Conservation (phyloP, 768 basidiomycete species). For the Psilocybe cubensis region DNA sequence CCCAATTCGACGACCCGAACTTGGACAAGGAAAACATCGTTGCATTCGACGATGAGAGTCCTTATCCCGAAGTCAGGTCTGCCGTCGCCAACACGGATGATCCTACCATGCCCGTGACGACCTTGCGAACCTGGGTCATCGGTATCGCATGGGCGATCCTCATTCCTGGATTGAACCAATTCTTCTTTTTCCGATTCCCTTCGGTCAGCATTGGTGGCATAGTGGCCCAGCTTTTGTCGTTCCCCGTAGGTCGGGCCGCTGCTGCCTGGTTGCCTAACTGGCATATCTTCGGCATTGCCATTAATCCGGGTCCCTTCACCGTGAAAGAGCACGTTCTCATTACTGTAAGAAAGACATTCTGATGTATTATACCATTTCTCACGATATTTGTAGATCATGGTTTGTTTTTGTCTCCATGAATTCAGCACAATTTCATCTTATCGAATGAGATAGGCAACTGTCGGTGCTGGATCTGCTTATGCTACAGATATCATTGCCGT, state of each 20-base stretch:
- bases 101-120: slow-evolving; percentile 57
- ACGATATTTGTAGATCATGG: slow-evolving; percentile 42
- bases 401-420: slow-evolving; percentile 29
- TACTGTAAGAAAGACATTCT: slow-evolving; percentile 35
- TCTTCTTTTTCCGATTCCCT: slow-evolving; percentile 58
- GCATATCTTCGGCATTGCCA: slow-evolving; percentile 57
- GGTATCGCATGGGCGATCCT: slow-evolving; percentile 57
- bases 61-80: slow-evolving; percentile 77
- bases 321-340: slow-evolving; percentile 78
- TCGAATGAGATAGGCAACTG: slow-evolving; percentile 47
- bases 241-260: slow-evolving; percentile 66
- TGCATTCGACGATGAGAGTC: slow-evolving; percentile 66
- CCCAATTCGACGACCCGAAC: slow-evolving; percentile 49
- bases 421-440: not conserved
- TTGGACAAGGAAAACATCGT: slow-evolving; percentile 42
- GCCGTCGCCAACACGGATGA: slow-evolving; percentile 72
- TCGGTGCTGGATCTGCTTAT: slow-evolving; percentile 65
- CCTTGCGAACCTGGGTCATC: slow-evolving; percentile 54
- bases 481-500: slow-evolving; percentile 75
- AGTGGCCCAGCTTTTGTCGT: slow-evolving; percentile 73
- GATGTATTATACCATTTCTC: not conserved
- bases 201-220: slow-evolving; percentile 44
- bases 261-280: slow-evolving; percentile 56
- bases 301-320: slow-evolving; percentile 79
- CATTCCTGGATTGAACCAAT: slow-evolving; percentile 58